phyloP scores from a whole-genome alignment of 78 protist genomes.

The Chrysochromulina tobinii region DNA sequence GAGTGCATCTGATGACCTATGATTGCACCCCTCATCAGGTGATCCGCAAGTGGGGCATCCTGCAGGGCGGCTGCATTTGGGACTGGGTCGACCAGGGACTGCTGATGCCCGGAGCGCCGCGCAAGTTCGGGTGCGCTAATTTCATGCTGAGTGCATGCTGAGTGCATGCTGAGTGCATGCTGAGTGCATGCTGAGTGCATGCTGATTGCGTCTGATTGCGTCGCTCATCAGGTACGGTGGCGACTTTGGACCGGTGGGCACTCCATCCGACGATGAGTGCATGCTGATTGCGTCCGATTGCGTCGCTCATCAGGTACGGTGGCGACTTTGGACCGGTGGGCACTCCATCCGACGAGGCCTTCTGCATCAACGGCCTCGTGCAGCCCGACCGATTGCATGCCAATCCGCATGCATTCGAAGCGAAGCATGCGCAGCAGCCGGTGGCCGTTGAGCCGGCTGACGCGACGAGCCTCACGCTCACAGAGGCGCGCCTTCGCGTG shows the following conservation, averaged over 20 bases:
- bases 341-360: neutral
- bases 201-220: no score
- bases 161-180: no score
- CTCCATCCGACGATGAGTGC: neutral
- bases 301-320: constrained; percentile 33
- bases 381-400: constrained; percentile 37
- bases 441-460: neutral
- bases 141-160: no score
- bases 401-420: constrained; percentile 22
- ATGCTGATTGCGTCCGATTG: no score
- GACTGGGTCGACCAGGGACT: constrained; percentile 57
- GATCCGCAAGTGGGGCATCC: neutral
- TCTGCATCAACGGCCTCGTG: constrained; percentile 48
- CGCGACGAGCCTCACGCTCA: neutral
- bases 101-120: neutral
- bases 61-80: constrained; percentile 60
- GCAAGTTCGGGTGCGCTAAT: neutral
- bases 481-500: neutral
- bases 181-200: no score
- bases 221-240: constrained; percentile 52
- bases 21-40: neutral
- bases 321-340: constrained; percentile 31
- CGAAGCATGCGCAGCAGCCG: constrained; percentile 21
- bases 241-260: constrained; percentile 15
- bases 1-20: no score